Percentiles rank a stretch among this genome's conserved stretches.
These are phyloP conservation scores for Microbotryum saponariae DNA, from an alignment of 1,284 basidiomycete genomes.

Conservation along the genomic window DNA sequence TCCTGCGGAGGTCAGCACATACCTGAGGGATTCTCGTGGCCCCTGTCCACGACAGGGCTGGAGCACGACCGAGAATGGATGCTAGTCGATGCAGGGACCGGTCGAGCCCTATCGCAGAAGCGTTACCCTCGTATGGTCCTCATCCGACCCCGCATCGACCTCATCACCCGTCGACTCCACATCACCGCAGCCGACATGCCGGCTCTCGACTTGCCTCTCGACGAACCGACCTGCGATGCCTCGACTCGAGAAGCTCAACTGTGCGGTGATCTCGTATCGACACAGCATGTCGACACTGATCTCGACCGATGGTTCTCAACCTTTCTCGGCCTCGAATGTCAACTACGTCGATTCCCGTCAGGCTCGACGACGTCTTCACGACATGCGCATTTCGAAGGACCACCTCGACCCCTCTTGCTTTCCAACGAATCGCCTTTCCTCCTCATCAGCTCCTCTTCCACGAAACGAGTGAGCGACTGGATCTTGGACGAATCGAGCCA, in stretches of 20 bases:
- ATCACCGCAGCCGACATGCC: slow-evolving; percentile 15
- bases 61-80: slow-evolving; percentile 29
- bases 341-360: slow-evolving; percentile 2
- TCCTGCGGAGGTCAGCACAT: slow-evolving; percentile 24
- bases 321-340: slow-evolving; percentile 2
- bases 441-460: slow-evolving; percentile 18
- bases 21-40: slow-evolving; percentile 7
- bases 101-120: slow-evolving; percentile 23
- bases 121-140: slow-evolving; percentile 28
- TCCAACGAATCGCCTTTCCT: slow-evolving; percentile 32
- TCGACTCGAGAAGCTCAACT: slow-evolving; percentile 3
- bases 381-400: slow-evolving; percentile 20
- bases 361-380: slow-evolving; percentile 4
- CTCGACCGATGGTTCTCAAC: slow-evolving; percentile 21
- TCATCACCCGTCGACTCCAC: not conserved
- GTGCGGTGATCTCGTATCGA: slow-evolving; percentile 12
- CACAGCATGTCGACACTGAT: not conserved
- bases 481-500: not conserved
- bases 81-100: slow-evolving; percentile 25
- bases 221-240: not conserved
- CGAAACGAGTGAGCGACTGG: slow-evolving; percentile 15
- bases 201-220: slow-evolving; percentile 11
- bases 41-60: slow-evolving; percentile 19
- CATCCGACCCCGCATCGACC: slow-evolving; percentile 21
- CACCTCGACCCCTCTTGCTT: slow-evolving; percentile 11